Conservation (phyloP, 1,139 yeast genomes). For the Suhomyces ambrosiae region DNA sequence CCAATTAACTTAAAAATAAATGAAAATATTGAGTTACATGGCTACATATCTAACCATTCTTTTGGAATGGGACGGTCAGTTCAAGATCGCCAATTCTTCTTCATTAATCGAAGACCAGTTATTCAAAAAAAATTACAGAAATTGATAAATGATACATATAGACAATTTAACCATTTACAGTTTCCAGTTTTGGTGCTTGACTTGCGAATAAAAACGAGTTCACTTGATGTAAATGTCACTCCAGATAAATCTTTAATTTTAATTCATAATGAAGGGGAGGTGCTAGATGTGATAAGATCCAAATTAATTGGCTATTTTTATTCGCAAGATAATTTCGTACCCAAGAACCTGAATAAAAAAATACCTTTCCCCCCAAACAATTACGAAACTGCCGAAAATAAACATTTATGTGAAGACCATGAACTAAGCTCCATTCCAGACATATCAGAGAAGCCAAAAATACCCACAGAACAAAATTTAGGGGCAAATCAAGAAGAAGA, state of each 20-base stretch:
- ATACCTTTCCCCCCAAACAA: too few relatives aligned
- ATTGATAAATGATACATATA: constrained; percentile 72
- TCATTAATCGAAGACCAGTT: constrained; percentile 77
- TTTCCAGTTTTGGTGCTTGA: constrained; percentile 73
- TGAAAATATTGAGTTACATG: constrained; percentile 42
- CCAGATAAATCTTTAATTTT: constrained; percentile 84
- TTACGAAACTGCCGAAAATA: neutral
- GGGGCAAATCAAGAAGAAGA: too few relatives aligned
- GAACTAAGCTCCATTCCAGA: too few relatives aligned
- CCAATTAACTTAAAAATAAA: constrained; percentile 39
- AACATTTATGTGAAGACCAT: neutral
- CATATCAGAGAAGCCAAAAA: too few relatives aligned
- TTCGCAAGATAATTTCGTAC: constrained; percentile 47
- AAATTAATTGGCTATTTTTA: constrained; percentile 46
- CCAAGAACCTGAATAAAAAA: constrained; percentile 25
- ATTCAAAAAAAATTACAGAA: constrained; percentile 56
- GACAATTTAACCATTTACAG: constrained; percentile 69
- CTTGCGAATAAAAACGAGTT: constrained; percentile 51
- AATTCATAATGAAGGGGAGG: constrained; percentile 62
- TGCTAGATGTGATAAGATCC: constrained; percentile 55
- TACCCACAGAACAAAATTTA: too few relatives aligned
- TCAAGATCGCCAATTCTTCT: constrained; percentile 74
- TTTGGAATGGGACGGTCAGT: constrained; percentile 70
- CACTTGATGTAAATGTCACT: constrained; percentile 80
- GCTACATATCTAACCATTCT: constrained; percentile 72